Conservation (phyloP, 768 basidiomycete genomes). For the Boletus tomentosulus region DNA sequence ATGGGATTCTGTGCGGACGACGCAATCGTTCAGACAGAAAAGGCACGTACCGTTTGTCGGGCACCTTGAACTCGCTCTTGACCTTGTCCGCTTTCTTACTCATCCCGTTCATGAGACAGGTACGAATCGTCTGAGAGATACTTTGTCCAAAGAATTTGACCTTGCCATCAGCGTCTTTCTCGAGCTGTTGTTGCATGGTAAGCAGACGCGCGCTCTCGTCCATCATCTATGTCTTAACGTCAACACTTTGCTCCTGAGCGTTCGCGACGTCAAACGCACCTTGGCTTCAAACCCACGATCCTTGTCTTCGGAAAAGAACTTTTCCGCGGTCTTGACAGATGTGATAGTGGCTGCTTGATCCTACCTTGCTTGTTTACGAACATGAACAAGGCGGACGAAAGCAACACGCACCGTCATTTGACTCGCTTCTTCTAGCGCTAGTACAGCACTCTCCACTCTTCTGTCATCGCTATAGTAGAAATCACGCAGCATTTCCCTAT, state of each 20-base stretch:
- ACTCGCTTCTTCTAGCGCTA: slow-evolving; percentile 80
- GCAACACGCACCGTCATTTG: slow-evolving; percentile 51
- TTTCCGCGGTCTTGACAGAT: slow-evolving; percentile 78
- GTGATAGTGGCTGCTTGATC: slow-evolving; percentile 68
- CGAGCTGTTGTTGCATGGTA: slow-evolving; percentile 77
- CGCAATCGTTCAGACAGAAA: background rate
- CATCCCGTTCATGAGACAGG: slow-evolving; percentile 74
- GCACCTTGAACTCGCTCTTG: slow-evolving; percentile 86
- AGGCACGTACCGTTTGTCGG: slow-evolving; percentile 78
- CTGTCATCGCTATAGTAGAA: slow-evolving; percentile 98
- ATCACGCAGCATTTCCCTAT: slow-evolving; percentile 87
- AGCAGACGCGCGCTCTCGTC: slow-evolving; percentile 82
- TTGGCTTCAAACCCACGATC: slow-evolving; percentile 88
- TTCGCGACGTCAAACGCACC: slow-evolving; percentile 37
- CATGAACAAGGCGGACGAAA: background rate
- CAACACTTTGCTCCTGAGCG: background rate
- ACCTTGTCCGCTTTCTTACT: slow-evolving; percentile 87
- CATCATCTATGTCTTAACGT: slow-evolving; percentile 63
- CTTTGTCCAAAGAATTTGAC: slow-evolving; percentile 78
- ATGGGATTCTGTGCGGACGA: background rate
- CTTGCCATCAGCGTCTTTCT: slow-evolving; percentile 78
- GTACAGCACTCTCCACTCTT: slow-evolving; percentile 86
- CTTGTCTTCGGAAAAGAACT: slow-evolving; percentile 94
- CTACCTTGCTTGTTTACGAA: slow-evolving; percentile 37
- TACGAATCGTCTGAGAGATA: slow-evolving; percentile 81